Evolutionary conservation across 139 green algal species (phyloP), one percentile per base, ranked within the genome.

Genomic region (Closterium sp.): DNA sequence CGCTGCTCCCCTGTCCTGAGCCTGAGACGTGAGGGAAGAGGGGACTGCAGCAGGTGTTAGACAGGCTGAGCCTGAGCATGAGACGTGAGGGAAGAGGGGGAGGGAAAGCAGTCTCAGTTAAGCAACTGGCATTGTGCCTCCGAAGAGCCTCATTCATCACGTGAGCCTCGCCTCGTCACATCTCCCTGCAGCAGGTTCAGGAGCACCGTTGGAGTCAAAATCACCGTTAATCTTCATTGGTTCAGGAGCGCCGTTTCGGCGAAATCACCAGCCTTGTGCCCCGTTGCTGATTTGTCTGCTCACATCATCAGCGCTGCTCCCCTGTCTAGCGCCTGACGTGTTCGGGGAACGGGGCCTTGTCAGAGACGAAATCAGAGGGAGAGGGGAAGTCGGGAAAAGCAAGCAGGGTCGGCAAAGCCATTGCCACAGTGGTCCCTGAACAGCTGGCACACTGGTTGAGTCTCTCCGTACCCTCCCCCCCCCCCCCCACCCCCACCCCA

Each of bases 201-300:
- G 85, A 99, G 95, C 76, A 99, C 97, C 1, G 97, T 99, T 16
- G 10, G 12, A 83, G n/a, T n/a, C n/a, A n/a, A n/a, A n/a, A n/a
- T n/a, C n/a, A n/a, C n/a, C n/a, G n/a, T n/a, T n/a, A n/a, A n/a
- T n/a, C n/a, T n/a, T n/a, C n/a, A n/a, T n/a, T 99, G 95, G 94
- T 99, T 99, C 32, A 99, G 96, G 85, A 99, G 95, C 69, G 99
- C 97, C 0, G 98, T 99, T 93, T 99, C 98, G 12, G 97, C 98
- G 33, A 99, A 93, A 90, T 99, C 98, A 87, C 99, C 98, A 10
- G 98, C 98, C 93, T 99, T 99, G 95, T 99, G 98, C 0, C 98
- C 96, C 34, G 96, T 97, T 28, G 94, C 96, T 31, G 97, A 95
- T 91, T 95, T 94, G 76, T 87, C 87, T 30, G 93, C 93, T 31